These are phyloP conservation scores for Xylaria bambusicola DNA, from an alignment of 495 filamentous ascomycete genomes.

Conservation along the genomic window DNA sequence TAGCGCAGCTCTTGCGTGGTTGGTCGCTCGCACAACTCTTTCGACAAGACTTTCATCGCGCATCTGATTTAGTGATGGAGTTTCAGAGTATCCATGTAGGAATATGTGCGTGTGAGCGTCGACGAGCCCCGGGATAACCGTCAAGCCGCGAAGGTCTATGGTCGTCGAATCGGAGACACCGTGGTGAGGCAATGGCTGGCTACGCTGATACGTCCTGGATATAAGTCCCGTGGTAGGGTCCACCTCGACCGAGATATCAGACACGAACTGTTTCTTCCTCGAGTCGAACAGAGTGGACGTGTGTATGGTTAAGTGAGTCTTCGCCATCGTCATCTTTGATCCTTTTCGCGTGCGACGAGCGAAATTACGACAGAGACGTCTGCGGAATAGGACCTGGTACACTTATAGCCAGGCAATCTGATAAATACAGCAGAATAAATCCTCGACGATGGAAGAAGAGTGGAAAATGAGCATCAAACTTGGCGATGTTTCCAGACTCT, in stretches of 20 bases:
- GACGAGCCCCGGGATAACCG: conserved; percentile 54
- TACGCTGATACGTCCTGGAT: conserved; percentile 34
- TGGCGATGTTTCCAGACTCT: no score
- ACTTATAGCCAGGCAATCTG: no score
- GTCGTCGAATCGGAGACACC: conserved; percentile 14
- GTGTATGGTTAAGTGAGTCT: conserved; percentile 35
- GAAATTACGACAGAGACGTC: no score
- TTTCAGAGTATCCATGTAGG: conserved; percentile 50
- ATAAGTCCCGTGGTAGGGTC: conserved; percentile 46
- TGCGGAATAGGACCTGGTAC: no score
- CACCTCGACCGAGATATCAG: conserved; percentile 44
- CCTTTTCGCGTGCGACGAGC: no score
- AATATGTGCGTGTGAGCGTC: conserved; percentile 59
- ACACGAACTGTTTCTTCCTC: conserved; percentile 44
- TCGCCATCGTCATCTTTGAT: neutral
- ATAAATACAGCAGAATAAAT: no score
- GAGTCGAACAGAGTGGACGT: conserved; percentile 53
- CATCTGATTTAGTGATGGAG: conserved; percentile 47
- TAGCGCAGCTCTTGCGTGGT: conserved; percentile 51
- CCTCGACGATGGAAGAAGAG: no score
- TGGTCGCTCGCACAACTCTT: conserved; percentile 51
- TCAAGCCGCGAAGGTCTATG: conserved; percentile 50
- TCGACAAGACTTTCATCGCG: conserved; percentile 53
- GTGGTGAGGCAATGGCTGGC: conserved; percentile 17
- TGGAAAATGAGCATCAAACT: no score